Conservation (phyloP, 208 protist species). For the Kentomonas sorsogonicus region DNA sequence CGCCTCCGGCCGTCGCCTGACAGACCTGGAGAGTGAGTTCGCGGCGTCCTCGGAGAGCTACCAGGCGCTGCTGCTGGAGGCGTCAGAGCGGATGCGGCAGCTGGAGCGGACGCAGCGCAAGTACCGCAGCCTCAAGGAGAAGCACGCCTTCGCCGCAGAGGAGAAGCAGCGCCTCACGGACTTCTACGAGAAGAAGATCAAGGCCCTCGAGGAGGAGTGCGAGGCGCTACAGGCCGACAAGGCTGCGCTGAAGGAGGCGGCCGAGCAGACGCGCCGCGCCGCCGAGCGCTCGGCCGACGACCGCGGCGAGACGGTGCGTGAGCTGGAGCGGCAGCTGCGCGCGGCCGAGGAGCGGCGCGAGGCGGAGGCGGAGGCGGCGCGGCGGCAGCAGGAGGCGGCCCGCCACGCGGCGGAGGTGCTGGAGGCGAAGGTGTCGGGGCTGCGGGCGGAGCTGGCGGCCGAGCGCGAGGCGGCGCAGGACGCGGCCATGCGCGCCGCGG, state of each 20-base stretch:
- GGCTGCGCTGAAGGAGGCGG: conserved; percentile 27
- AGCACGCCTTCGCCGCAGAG: conserved; percentile 17
- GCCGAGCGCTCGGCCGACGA: conserved; percentile 25
- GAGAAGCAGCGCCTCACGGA: conserved; percentile 25
- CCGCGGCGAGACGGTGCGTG: conserved; percentile 29
- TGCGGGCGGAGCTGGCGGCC: conserved; percentile 41
- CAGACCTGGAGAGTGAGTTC: conserved; percentile 70
- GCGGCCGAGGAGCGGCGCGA: conserved; percentile 19
- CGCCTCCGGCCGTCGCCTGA: conserved; percentile 15
- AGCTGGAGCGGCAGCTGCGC: conserved; percentile 38
- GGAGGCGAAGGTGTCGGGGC: conserved; percentile 42
- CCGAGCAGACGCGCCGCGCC: conserved; percentile 24
- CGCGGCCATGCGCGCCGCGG: conserved; percentile 32
- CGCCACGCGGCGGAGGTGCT: conserved; percentile 54
- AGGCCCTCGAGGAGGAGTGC: conserved; percentile 24
- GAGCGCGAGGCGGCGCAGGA: conserved; percentile 47
- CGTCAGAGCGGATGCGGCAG: conserved; percentile 38
- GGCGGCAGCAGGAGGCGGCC: conserved; percentile 38
- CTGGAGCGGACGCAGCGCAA: conserved; percentile 64
- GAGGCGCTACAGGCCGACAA: conserved; percentile 15
- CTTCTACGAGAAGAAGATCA: conserved; percentile 7
- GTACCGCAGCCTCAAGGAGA: conserved; percentile 69
- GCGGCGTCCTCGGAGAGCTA: conserved; percentile 48
- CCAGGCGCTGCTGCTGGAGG: conserved; percentile 62
- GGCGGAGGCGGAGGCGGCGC: conserved; percentile 26